Evolutionary conservation across 2,329 filamentous ascomycete genomes (phyloP), one percentile per base, ranked within the genome.

Genomic region (Colletotrichum truncatum): DNA sequence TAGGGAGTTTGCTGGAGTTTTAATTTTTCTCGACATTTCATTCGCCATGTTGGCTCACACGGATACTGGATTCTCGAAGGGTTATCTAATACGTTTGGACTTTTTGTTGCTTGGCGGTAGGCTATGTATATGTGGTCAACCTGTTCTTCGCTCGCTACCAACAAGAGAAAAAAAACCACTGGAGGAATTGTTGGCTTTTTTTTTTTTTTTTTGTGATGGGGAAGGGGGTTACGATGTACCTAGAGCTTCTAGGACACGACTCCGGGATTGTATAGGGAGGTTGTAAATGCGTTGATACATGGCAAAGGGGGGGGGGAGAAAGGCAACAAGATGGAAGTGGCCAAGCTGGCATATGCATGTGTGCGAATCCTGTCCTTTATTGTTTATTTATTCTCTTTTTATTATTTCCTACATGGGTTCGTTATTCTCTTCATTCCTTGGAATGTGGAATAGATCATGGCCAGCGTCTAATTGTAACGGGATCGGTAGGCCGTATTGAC

Each of bases 1-100:
- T 52, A 48, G 59, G 64, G 64, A 64, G 52, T 64, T 66, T 55
- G 49, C n/a, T 36, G 62, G 62, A 62, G 57, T 62, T 51, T 23
- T 28, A 10, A 12, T 36, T 32, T 26, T 23, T 34, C 10, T 54
- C 21, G n/a, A n/a, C n/a, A n/a, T 14, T 43, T n/a, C 39, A 11
- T 36, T 26, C n/a, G 11, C 10, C 23, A 45, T 28, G n/a, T 23
- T 14, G 30, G 43, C 46, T 57, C 14, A 39, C 23, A 36, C 14
- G 39, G 49, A 49, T 14, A n/a, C n/a, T 23, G 23, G 34, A 28
- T 41, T 8, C n/a, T 26, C 43, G 56, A 23, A 61, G 62, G 57
- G n/a, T n/a, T n/a, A n/a, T 18, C 43, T 62, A 62, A 65, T 62
- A 55, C 30, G 49, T 25, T n/a, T 60, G 6, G 46, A 49, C n/a